Evolutionary conservation across 768 basidiomycete genomes (phyloP), one percentile per base, ranked within the genome.

Genomic region (Russula ochroleuca): DNA sequence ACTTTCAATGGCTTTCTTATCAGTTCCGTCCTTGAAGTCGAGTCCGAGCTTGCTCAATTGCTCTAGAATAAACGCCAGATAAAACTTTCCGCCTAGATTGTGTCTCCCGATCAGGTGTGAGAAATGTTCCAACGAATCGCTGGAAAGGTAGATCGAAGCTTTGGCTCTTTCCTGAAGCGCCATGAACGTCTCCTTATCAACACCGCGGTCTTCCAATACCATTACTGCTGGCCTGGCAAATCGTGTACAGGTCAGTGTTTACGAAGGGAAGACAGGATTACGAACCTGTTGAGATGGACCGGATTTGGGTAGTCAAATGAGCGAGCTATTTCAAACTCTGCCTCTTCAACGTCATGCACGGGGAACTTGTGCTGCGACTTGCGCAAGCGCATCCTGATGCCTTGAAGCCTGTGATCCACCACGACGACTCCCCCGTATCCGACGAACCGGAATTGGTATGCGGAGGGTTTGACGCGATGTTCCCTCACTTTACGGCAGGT

Each of bases 391-490:
- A 93, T 89, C 21, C 79, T 80, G 51, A 86, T 82, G 0, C 84
- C 84, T 53, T 80, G 75, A 5, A 90, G 69, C 31, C 63, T 59
- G 3, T 71, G 73, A 68, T 94, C 90, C 11, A 93, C 79, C 5
- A 76, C 79, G 1, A 94, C 87, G 35, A 94, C 83, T 0, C 92
- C 92, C 73, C 93, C 94, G 74, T 79, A 91, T 2, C 72, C 91
- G 53, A 93, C 72, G 51, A 51, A 51, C 3, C 49, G 28, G 9
- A 70, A 93, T 75, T 88, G 89, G 71, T 85, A 89, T 82, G 88
- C 59, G 86, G 53, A 92, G 40, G 63, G 40, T 28, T 47, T 17
- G 41, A 57, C 56, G 31, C 56, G 43, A n/a, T 6, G 28, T 28
- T 5, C 28, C 28, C 28, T 5, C 2, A 28, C 17, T 19, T 48